phyloP scores from a whole-genome alignment of 106 monocot species.

The Apostasia ramifera region DNA sequence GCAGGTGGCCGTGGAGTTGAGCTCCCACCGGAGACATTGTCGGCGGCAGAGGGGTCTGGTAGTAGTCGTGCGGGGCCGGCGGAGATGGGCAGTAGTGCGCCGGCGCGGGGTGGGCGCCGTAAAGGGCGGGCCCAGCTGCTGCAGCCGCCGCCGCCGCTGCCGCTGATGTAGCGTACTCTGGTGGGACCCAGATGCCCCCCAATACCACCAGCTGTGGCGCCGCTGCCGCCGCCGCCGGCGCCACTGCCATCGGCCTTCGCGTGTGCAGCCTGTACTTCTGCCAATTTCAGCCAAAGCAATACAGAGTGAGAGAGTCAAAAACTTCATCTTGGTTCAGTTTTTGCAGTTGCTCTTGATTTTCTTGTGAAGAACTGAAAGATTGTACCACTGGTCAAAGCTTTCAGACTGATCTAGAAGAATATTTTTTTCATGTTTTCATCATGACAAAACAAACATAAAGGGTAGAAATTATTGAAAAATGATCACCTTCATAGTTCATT shows the following conservation, averaged over 20 bases:
- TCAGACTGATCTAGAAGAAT: no score
- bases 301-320: background rate
- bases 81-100: conserved; percentile 42
- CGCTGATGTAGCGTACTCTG: conserved; percentile 66
- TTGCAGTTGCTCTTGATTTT: no score
- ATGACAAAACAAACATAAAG: no score
- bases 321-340: no score
- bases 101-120: conserved; percentile 20
- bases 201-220: conserved; percentile 76
- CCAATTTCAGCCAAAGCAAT: background rate
- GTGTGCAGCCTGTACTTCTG: conserved; percentile 94
- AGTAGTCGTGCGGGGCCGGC: conserved; percentile 39
- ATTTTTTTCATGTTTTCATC: no score
- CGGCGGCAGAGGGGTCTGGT: conserved; percentile 22
- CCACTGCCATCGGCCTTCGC: conserved; percentile 56
- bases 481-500: no score
- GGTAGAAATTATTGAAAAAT: no score
- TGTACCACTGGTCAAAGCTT: no score
- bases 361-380: no score
- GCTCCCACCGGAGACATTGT: background rate
- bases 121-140: conserved; percentile 40
- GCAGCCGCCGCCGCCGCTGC: conserved; percentile 14
- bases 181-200: conserved; percentile 91
- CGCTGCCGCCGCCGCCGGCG: conserved; percentile 11
- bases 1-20: conserved; percentile 20